phyloP scores from a whole-genome alignment of 2,329 filamentous ascomycete genomes.

The Truncatella angustata region DNA sequence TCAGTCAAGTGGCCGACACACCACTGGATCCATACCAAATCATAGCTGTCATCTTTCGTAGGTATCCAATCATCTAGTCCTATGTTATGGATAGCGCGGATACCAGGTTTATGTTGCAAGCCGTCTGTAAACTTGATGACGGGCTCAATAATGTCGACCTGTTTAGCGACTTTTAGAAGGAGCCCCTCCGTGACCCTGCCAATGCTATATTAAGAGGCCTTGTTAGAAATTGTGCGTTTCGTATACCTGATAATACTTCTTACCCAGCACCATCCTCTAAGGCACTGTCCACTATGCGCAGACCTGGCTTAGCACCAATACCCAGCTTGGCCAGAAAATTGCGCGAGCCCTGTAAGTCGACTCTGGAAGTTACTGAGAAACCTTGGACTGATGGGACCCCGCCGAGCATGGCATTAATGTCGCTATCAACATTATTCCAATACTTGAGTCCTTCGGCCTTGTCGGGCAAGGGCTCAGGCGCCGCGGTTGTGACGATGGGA shows the following conservation, averaged over 20 bases:
- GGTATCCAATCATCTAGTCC: conserved; percentile 72
- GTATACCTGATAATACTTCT: no score
- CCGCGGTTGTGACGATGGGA: no score
- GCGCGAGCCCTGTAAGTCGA: conserved; percentile 69
- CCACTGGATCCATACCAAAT: conserved; percentile 89
- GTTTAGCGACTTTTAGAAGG: conserved; percentile 65
- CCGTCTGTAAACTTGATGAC: conserved; percentile 74
- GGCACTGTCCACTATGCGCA: conserved; percentile 24
- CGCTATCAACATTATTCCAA: conserved; percentile 44
- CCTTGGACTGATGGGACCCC: conserved; percentile 37
- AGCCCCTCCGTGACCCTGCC: conserved; percentile 79
- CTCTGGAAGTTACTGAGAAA: conserved; percentile 59
- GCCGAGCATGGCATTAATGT: conserved; percentile 74
- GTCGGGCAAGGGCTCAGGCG: no score
- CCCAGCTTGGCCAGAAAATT: conserved; percentile 71
- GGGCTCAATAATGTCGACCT: conserved; percentile 83
- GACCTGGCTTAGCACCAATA: conserved; percentile 34
- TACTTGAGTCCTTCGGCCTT: conserved; percentile 44
- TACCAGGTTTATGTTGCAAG: conserved; percentile 56
- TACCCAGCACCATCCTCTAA: conserved; percentile 43
- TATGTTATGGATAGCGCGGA: conserved; percentile 64
- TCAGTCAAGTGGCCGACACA: conserved; percentile 83
- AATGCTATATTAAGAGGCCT: conserved; percentile 56
- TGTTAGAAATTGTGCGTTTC: no score
- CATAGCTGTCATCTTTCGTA: conserved; percentile 55